Evolutionary conservation across 2,329 filamentous ascomycete genomes (phyloP).

Genomic region (Blumeria graminis): DNA sequence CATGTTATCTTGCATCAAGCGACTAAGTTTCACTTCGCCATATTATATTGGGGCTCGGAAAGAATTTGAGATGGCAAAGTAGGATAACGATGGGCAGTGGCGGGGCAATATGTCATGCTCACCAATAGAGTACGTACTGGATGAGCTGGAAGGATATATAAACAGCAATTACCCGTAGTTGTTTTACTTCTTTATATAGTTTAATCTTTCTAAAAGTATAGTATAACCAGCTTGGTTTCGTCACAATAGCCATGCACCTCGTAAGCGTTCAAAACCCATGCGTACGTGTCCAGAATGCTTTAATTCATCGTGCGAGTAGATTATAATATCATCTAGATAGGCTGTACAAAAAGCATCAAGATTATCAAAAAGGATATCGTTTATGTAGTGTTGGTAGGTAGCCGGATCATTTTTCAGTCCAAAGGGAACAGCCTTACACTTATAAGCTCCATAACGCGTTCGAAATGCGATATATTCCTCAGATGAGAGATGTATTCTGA

Average conservation of each 20-base stretch:
- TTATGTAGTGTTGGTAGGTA: conserved; percentile 2
- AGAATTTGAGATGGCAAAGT: too few species aligned
- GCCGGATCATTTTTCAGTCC: background rate
- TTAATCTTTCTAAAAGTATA: too few species aligned
- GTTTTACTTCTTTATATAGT: too few species aligned
- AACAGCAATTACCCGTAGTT: too few species aligned
- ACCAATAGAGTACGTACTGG: too few species aligned
- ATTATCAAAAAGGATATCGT: background rate
- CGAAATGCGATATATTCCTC: background rate
- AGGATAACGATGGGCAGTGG: too few species aligned
- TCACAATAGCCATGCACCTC: background rate
- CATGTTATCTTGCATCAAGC: too few species aligned
- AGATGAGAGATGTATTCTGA: background rate
- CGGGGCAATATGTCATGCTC: too few species aligned
- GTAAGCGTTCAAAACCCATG: background rate
- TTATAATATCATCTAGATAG: conserved; percentile 3
- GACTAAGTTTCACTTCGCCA: too few species aligned
- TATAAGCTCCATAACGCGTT: background rate
- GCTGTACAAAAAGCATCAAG: background rate
- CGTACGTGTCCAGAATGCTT: background rate
- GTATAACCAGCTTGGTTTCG: too few species aligned
- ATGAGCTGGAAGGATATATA: too few species aligned
- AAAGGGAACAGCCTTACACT: conserved; percentile 1
- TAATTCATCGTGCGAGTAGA: background rate
- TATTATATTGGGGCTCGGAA: too few species aligned